Percentiles rank a stretch among this genome's conserved stretches.
phyloP scores from a whole-genome alignment of 2,329 filamentous ascomycete genomes.

The Botrytis byssoidea region DNA sequence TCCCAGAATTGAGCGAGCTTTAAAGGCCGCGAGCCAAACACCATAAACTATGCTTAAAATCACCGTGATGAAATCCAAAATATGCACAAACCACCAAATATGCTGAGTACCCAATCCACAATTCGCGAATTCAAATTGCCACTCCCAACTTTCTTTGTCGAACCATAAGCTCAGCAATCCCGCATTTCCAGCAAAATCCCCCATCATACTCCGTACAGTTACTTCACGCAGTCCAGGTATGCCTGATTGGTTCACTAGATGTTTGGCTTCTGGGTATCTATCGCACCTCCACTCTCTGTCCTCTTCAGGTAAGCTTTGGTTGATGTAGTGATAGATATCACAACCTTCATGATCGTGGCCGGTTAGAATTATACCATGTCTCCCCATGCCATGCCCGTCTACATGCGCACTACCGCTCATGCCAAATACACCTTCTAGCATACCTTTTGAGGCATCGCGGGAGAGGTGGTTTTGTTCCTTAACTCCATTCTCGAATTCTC shows the following conservation, averaged over 20 bases:
- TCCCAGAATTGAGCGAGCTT: neutral
- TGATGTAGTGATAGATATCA: conserved; percentile 80
- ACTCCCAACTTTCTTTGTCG: conserved; percentile 67
- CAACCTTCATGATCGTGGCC: conserved; percentile 96
- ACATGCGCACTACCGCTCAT: conserved; percentile 63
- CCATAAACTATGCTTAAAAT: conserved; percentile 29
- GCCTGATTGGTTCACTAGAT: conserved; percentile 42
- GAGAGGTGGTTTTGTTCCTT: conserved; percentile 91
- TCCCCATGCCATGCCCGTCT: conserved; percentile 60
- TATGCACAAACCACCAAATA: conserved; percentile 89
- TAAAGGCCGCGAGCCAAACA: neutral
- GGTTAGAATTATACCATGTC: conserved; percentile 78
- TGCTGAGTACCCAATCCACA: conserved; percentile 84
- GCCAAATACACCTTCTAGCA: conserved; percentile 84
- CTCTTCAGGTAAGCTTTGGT: conserved; percentile 49
- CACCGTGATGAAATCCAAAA: conserved; percentile 53
- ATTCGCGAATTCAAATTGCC: conserved; percentile 76
- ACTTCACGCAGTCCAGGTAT: conserved; percentile 76
- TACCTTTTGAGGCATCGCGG: conserved; percentile 64
- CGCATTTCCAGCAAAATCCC: conserved; percentile 87
- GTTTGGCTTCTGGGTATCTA: conserved; percentile 48
- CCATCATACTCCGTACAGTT: conserved; percentile 98
- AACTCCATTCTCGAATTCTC: conserved; percentile 67
- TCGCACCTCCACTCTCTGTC: conserved; percentile 42
- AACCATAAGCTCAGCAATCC: conserved; percentile 90